Evolutionary conservation across 805 yeast genomes (phyloP).

Genomic region (Candida jianshihensis): DNA sequence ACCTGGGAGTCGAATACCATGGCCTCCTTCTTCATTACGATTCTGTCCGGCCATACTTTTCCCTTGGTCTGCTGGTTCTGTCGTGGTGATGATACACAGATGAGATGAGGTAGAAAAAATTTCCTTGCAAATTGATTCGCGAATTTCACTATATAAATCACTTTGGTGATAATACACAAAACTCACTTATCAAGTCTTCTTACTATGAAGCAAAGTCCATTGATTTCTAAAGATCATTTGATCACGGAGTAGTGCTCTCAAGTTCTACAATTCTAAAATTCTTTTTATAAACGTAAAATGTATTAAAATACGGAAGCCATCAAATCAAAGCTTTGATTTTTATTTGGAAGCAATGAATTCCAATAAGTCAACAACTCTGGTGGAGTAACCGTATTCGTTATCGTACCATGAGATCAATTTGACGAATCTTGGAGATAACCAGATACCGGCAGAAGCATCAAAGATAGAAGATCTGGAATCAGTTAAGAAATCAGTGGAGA

Average conservation of each 20-base stretch:
- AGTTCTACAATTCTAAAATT: too few relatives aligned
- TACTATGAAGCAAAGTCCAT: too few relatives aligned
- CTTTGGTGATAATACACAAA: too few relatives aligned
- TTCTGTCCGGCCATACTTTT: slow-evolving; percentile 8
- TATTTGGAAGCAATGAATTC: slow-evolving; percentile 40
- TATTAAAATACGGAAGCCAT: not conserved
- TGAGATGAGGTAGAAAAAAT: too few relatives aligned
- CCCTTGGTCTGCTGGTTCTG: too few relatives aligned
- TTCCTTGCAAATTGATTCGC: too few relatives aligned
- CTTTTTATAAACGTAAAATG: too few relatives aligned
- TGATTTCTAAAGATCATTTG: too few relatives aligned
- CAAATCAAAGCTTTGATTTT: not conserved
- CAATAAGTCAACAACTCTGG: slow-evolving; percentile 63
- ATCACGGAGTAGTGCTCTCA: too few relatives aligned
- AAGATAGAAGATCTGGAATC: slow-evolving; percentile 53
- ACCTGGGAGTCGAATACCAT: slow-evolving; percentile 53
- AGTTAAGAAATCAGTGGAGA: slow-evolving; percentile 56
- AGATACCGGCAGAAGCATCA: slow-evolving; percentile 61
- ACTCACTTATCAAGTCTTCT: too few relatives aligned
- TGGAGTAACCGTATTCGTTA: slow-evolving; percentile 64
- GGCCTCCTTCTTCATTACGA: slow-evolving; percentile 18
- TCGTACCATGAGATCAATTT: slow-evolving; percentile 64
- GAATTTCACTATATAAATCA: too few relatives aligned
- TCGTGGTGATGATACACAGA: too few relatives aligned
- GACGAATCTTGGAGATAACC: slow-evolving; percentile 58